These are phyloP conservation scores for Corynespora cassiicola DNA, from an alignment of 2,329 filamentous ascomycete species.

Conservation along the genomic window DNA sequence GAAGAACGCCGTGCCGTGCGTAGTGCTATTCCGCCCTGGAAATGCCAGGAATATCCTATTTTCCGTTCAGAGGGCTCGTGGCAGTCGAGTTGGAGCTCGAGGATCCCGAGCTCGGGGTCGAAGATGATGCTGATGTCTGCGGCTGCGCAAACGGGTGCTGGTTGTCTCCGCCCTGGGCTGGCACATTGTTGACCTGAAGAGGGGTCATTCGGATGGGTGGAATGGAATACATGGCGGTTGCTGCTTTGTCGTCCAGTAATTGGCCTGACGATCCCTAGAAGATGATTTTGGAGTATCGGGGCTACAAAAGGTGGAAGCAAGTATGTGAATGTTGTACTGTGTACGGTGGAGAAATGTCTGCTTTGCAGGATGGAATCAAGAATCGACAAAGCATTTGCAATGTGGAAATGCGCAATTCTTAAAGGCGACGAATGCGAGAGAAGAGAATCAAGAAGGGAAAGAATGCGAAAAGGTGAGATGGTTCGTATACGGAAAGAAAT, in stretches of 20 bases:
- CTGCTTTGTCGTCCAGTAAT: neutral
- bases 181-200: conserved; percentile 32
- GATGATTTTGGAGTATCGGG: neutral
- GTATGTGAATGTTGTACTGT: neutral
- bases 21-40: no score
- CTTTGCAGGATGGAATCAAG: conserved; percentile 16
- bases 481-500: conserved; percentile 2
- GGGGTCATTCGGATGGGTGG: conserved; percentile 37
- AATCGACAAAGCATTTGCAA: neutral
- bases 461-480: conserved; percentile 3
- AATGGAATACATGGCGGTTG: conserved; percentile 15
- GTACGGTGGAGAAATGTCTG: neutral
- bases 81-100: no score
- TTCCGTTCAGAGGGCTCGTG: no score
- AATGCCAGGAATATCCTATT: no score
- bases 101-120: conserved; percentile 7
- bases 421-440: neutral
- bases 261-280: no score
- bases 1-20: no score
- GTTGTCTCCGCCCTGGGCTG: conserved; percentile 19
- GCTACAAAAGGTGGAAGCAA: neutral
- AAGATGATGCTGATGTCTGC: conserved; percentile 15
- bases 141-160: conserved; percentile 27
- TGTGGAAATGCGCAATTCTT: neutral
- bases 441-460: neutral